Percentiles rank a stretch among this genome's conserved stretches.
phyloP scores from a whole-genome alignment of 2,329 filamentous ascomycete species.

The Lecanoromycetidae sp. region DNA sequence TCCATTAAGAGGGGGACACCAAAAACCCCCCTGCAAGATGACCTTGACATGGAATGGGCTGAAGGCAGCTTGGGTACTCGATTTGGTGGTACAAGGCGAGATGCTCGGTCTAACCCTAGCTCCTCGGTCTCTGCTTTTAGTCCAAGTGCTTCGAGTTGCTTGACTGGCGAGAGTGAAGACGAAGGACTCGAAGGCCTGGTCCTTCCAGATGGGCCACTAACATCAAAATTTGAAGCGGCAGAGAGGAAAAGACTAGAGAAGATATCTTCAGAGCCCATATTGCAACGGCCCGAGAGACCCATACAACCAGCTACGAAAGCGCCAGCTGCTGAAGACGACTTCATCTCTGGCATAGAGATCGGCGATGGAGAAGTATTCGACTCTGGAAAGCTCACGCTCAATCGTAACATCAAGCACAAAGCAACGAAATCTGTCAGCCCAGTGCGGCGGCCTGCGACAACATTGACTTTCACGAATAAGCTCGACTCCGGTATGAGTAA shows the following conservation, averaged over 20 bases:
- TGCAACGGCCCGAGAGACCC: slow-evolving; percentile 18
- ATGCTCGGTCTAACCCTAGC: slow-evolving; percentile 67
- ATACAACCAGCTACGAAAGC: slow-evolving; percentile 25
- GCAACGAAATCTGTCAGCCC: slow-evolving; percentile 57
- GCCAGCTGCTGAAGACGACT: slow-evolving; percentile 50
- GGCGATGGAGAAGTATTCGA: slow-evolving; percentile 73
- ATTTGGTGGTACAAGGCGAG: slow-evolving; percentile 73
- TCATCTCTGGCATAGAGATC: slow-evolving; percentile 75
- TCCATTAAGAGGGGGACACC: slow-evolving; percentile 49
- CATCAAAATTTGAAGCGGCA: slow-evolving; percentile 70
- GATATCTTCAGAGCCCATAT: slow-evolving; percentile 28
- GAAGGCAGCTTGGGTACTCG: slow-evolving; percentile 87
- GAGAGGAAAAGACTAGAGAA: slow-evolving; percentile 56
- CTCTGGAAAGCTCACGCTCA: slow-evolving; percentile 66
- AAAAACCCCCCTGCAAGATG: slow-evolving; percentile 53
- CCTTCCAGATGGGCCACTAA: slow-evolving; percentile 68
- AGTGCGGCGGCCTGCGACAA: slow-evolving; percentile 59
- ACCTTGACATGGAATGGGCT: slow-evolving; percentile 74
- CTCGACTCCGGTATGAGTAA: slow-evolving; percentile 46
- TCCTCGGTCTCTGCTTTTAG: slow-evolving; percentile 83
- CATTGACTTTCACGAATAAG: slow-evolving; percentile 84
- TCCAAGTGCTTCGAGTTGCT: slow-evolving; percentile 81
- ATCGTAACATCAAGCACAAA: slow-evolving; percentile 86
- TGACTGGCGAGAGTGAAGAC: slow-evolving; percentile 86
- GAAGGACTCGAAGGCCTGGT: slow-evolving; percentile 84